phyloP scores from a whole-genome alignment of 1,284 basidiomycete genomes.

The Coriolopsis trogii region DNA sequence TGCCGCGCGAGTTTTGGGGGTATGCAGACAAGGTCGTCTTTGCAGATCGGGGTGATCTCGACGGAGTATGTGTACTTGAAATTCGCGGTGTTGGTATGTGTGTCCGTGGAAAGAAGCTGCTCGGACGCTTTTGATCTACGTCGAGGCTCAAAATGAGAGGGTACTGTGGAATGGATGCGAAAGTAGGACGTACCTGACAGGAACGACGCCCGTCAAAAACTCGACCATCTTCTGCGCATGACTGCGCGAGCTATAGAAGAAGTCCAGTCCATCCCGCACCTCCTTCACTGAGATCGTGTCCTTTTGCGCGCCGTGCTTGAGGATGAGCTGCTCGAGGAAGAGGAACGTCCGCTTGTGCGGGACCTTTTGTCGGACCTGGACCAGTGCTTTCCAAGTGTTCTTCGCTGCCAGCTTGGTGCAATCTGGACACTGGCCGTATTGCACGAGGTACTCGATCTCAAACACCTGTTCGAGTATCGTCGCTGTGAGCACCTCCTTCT shows the following conservation, averaged over 20 bases:
- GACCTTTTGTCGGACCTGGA: constrained; percentile 98
- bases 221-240: constrained; percentile 99
- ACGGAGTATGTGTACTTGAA: constrained; percentile 99
- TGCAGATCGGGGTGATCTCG: constrained; percentile 96
- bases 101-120: constrained; percentile 92
- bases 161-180: background rate
- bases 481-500: constrained; percentile 95
- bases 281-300: constrained; percentile 95
- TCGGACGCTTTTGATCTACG: constrained; percentile 88
- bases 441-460: constrained; percentile 95
- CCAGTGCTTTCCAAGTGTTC: constrained; percentile 97
- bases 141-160: background rate
- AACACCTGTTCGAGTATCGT: constrained; percentile 98
- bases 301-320: constrained; percentile 97
- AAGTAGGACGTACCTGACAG: constrained; percentile 65
- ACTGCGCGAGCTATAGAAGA: constrained; percentile 91
- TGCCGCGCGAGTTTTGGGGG: constrained; percentile 81
- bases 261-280: constrained; percentile 93
- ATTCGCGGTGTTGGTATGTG: constrained; percentile 90
- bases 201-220: constrained; percentile 88
- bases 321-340: constrained; percentile 96
- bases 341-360: constrained; percentile 98
- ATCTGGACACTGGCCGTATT: constrained; percentile 94
- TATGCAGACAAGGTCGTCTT: constrained; percentile 95
- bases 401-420: constrained; percentile 95